These are phyloP conservation scores for Chionographis japonica DNA, from an alignment of 106 monocot genomes.

Conservation along the genomic window DNA sequence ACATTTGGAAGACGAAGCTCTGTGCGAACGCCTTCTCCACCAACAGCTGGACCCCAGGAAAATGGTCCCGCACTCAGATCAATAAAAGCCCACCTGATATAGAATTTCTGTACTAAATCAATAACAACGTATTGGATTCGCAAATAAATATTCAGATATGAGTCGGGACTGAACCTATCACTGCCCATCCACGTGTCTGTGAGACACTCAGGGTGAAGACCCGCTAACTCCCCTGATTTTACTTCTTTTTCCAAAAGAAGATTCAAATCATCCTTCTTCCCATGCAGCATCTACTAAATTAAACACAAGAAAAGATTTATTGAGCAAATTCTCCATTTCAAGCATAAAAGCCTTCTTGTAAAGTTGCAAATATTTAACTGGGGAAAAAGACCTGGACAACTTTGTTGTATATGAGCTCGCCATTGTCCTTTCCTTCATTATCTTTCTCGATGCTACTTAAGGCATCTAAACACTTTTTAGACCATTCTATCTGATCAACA, in stretches of 20 bases:
- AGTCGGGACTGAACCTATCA: conserved; percentile 45
- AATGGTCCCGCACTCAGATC: conserved; percentile 96
- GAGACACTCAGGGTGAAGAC: conserved; percentile 80
- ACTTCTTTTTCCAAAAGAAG: conserved; percentile 50
- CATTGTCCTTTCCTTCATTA: conserved; percentile 55
- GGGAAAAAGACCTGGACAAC: conserved; percentile 53
- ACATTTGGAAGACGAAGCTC: conserved; percentile 89
- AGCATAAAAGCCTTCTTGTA: background rate
- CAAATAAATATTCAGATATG: background rate
- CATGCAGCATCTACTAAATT: conserved; percentile 56
- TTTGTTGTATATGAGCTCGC: conserved; percentile 65
- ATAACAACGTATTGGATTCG: background rate
- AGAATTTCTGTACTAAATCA: conserved; percentile 12
- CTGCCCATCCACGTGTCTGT: conserved; percentile 90
- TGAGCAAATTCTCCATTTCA: background rate
- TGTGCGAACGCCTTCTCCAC: conserved; percentile 96
- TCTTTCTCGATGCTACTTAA: conserved; percentile 43
- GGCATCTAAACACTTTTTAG: conserved; percentile 55
- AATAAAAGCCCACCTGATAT: conserved; percentile 88
- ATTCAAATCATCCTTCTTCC: conserved; percentile 61
- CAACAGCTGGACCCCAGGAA: conserved; percentile 98
- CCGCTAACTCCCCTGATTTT: conserved; percentile 66
- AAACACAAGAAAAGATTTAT: conserved; percentile 6
- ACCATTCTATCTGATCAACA: conserved; percentile 71
- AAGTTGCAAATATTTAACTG: background rate